Evolutionary conservation across 2,329 filamentous ascomycete genomes (phyloP).

Genomic region (Fusarium continuum): DNA sequence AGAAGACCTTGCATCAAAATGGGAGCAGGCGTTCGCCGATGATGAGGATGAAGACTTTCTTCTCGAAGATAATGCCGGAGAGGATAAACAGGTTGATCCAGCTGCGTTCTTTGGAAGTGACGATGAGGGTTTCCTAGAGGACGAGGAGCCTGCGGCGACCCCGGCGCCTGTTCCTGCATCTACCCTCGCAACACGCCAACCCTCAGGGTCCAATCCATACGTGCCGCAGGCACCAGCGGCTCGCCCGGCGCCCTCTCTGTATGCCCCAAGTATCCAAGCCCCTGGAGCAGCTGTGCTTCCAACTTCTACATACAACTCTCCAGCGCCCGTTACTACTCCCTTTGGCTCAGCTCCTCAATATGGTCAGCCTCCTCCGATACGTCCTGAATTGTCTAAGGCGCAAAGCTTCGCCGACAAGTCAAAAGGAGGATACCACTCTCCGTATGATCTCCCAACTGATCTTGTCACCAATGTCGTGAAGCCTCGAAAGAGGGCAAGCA

Average conservation of each 20-base stretch:
- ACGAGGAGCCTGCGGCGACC: conserved; percentile 52
- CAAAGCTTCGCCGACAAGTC: conserved; percentile 91
- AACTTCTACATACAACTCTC: conserved; percentile 33
- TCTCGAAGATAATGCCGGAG: conserved; percentile 62
- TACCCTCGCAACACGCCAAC: conserved; percentile 12
- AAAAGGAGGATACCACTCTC: conserved; percentile 91
- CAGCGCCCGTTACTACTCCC: conserved; percentile 36
- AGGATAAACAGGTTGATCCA: conserved; percentile 63
- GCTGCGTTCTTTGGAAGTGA: conserved; percentile 80
- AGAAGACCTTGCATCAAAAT: conserved; percentile 79
- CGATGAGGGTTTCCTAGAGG: conserved; percentile 85
- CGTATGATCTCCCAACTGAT: conserved; percentile 94
- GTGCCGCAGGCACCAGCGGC: conserved; percentile 33
- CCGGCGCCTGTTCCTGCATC: conserved; percentile 12
- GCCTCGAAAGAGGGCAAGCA: conserved; percentile 71
- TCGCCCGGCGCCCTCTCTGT: conserved; percentile 34
- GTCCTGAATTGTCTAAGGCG: conserved; percentile 63
- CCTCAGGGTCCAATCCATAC: conserved; percentile 40
- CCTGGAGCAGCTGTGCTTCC: conserved; percentile 18
- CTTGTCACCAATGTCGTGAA: conserved; percentile 66
- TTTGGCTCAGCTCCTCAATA: conserved; percentile 48
- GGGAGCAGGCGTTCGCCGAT: conserved; percentile 81
- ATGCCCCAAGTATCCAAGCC: conserved; percentile 31
- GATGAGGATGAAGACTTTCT: conserved; percentile 76
- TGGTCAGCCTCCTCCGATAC: conserved; percentile 48